Evolutionary conservation across 805 yeast species (phyloP).

Genomic region (Cyberlindnera subsufficiens): DNA sequence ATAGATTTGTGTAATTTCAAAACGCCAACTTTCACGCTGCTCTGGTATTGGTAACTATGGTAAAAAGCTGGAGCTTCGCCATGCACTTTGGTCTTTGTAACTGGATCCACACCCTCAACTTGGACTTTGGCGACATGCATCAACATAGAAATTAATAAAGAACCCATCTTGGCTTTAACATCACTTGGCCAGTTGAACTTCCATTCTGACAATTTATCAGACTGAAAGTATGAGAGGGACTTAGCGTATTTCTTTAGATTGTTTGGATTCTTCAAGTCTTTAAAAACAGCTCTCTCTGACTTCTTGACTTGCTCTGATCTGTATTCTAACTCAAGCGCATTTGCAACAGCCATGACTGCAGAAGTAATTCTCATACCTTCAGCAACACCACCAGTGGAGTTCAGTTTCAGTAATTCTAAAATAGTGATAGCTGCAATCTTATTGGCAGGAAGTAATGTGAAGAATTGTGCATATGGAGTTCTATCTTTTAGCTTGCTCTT

Average conservation of each 20-base stretch:
- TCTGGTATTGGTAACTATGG: conserved; percentile 77
- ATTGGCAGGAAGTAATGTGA: conserved; percentile 67
- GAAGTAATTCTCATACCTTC: conserved; percentile 84
- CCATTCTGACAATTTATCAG: conserved; percentile 29
- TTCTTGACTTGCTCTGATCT: conserved; percentile 60
- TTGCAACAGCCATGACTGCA: conserved; percentile 76
- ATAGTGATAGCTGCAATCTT: conserved; percentile 81
- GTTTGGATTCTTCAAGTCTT: conserved; percentile 39
- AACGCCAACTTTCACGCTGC: conserved; percentile 78
- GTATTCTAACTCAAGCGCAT: conserved; percentile 79
- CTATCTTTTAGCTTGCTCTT: conserved; percentile 33
- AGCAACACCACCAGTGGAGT: conserved; percentile 66
- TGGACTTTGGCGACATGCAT: conserved; percentile 78
- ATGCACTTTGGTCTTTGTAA: conserved; percentile 55
- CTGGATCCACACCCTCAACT: conserved; percentile 78
- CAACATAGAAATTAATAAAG: conserved; percentile 66
- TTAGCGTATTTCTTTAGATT: conserved; percentile 21
- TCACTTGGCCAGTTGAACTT: conserved; percentile 49
- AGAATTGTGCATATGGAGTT: conserved; percentile 68
- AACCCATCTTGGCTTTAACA: conserved; percentile 69
- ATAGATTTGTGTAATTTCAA: conserved; percentile 69
- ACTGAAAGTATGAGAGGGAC: conserved; percentile 28
- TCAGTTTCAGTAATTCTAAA: conserved; percentile 69
- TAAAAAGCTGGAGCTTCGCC: conserved; percentile 87
- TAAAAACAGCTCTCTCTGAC: conserved; percentile 49